Base-by-base conservation (phyloP, 176 grass and related monocot genomes). In the Avena sativa region DNA sequence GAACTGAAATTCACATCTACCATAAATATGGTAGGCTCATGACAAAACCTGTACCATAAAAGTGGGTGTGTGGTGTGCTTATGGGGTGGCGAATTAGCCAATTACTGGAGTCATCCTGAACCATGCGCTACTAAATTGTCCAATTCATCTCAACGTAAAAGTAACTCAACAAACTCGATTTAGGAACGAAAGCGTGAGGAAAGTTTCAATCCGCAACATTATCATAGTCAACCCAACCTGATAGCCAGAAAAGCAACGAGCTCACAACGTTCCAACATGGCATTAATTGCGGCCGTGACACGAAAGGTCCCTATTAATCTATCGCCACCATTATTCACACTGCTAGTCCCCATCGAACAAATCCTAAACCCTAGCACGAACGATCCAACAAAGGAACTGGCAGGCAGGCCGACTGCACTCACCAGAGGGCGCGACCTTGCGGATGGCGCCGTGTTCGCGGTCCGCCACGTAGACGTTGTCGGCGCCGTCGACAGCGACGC, bases 391-490 rank as follows among this genome's bases (percentile, higher is more conserved):
- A 62, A 19, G 6, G 40, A 12, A 23, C 14, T 0, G 17, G 9
- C 32, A 21, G 13, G 65, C 38, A 34, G 2, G 46, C 2, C 4
- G 56, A 52, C 3, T 4, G 13, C 16, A n/a, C 88, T 87, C 7
- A 92, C 91, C 87, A 5, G 87, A 74, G 51, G 64, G 84, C 66
- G 83, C 53, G 67, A 92, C 77, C 91, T 89, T 92, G 58, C 80
- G 87, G 69, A 92, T 25, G 73, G 80, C 74, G 28, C 75, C 26
- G 38, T 84, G 17, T 2, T 9, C 34, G 12, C 84, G 87, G 69
- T 92, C 84, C 16, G 84, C 91, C 8, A 92, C 91, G 84, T 92
- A 89, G 38, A 92, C 74, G 60, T 92, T 92, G 21, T 92, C 87
- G 13, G 51, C 80, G 79, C 4, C 67, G 81, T 92, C 91, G 56